Evolutionary conservation across 352 stramenopile species (phyloP), one percentile per base, ranked within the genome.

Genomic region (Globisporangium irregulare): DNA sequence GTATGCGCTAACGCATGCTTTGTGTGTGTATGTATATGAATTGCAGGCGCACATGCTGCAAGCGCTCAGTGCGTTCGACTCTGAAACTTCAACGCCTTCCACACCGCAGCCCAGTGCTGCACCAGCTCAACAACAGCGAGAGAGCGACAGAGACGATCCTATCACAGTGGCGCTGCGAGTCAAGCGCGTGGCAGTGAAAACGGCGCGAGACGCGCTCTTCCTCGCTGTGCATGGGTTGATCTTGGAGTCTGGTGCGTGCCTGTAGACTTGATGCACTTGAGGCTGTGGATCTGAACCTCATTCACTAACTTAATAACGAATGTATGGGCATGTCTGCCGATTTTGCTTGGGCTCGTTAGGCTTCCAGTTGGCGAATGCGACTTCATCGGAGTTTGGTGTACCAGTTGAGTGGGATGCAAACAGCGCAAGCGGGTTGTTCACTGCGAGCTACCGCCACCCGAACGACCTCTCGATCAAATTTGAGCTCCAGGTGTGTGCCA

Each of bases 31-130:
- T 38, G 32, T 48, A 46, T 32, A 1, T 58, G 20, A 50, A 36
- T 24, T 32, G 10, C 64, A 96, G 88, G 75, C 67, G 53, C 77
- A 96, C 74, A 96, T 96, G 86, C 62, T 84, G 25, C 61, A 72
- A 51, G 86, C 86, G n/a, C 58, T 96, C 15, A 72, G 74, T 14
- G 67, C 69, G 18, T 93, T 93, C 34, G 54, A 74, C 32, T 53
- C 68, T 48, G 12, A 55, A 29, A 2, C 72, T 5, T 29, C 54
- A 12, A 0, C 41, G 1, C 7, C 29, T 7, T 18, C 41, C 64
- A 57, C 63, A 4, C 34, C 12, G 14, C 43, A 71, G 12, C 59
- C 24, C 9, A 67, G 22, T 36, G 48, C 54, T 48, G 18, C 36
- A 15, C 36, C 67, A 53, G 77, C 20, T 53, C 24, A n/a, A 54